Percentiles rank a stretch among this genome's conserved stretches.
Evolutionary conservation across 2,329 filamentous ascomycete genomes (phyloP).

Genomic region (Tolypocladium paradoxum): DNA sequence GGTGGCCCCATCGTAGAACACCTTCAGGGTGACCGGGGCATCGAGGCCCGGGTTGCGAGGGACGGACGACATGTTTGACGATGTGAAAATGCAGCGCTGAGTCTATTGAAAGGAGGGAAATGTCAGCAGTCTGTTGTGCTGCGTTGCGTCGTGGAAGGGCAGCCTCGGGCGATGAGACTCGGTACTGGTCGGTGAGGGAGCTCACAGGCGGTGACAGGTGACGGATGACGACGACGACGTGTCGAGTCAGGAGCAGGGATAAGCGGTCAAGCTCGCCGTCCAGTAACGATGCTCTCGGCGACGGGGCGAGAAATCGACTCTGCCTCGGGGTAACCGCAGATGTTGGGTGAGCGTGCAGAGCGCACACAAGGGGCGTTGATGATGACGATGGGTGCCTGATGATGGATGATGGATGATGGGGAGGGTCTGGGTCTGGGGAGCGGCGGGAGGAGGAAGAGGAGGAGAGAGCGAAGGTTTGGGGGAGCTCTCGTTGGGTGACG

Average conservation of each 20-base stretch:
- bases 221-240: background rate
- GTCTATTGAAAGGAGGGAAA: background rate
- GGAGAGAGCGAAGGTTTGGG: background rate
- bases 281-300: background rate
- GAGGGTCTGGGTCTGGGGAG: background rate
- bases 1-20: constrained; percentile 63
- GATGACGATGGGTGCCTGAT: background rate
- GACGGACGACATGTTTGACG: constrained; percentile 16
- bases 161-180: background rate
- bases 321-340: background rate
- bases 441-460: background rate
- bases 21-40: constrained; percentile 65
- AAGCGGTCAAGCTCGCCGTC: background rate
- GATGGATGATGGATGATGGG: background rate
- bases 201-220: constrained; percentile 3
- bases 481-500: background rate
- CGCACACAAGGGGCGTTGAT: background rate
- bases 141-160: background rate
- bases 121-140: background rate
- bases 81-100: background rate
- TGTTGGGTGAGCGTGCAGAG: background rate
- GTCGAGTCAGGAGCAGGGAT: background rate
- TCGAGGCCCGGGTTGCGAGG: constrained; percentile 14
- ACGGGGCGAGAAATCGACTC: background rate
- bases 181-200: constrained; percentile 1